phyloP scores from a whole-genome alignment of 2,329 filamentous ascomycete species.

The Arthrobotrys conoides region DNA sequence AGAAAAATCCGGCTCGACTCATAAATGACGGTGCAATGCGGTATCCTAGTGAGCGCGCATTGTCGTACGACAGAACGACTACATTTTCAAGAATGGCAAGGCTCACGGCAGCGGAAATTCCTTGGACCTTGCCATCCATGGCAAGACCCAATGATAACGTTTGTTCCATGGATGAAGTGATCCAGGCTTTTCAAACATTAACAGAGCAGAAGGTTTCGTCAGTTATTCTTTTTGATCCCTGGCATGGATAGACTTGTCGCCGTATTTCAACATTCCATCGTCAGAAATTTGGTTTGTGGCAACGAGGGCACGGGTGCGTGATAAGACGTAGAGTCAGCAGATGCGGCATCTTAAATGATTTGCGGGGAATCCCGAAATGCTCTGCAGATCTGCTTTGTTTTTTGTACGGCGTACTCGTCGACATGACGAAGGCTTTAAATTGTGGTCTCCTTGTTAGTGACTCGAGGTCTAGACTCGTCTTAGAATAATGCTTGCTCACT shows the following conservation, averaged over 20 bases:
- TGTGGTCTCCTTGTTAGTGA: too few species aligned
- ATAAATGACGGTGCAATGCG: not conserved
- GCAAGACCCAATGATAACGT: conserved; percentile 33
- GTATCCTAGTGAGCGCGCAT: not conserved
- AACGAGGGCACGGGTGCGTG: conserved; percentile 6
- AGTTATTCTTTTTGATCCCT: conserved; percentile 31
- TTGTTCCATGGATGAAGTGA: not conserved
- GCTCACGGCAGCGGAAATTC: conserved; percentile 65
- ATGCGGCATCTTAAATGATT: not conserved
- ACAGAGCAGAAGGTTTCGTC: conserved; percentile 31
- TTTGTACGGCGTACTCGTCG: too few species aligned
- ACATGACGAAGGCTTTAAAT: too few species aligned
- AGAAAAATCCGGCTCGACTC: not conserved
- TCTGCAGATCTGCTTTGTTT: too few species aligned
- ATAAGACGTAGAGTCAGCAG: conserved; percentile 25
- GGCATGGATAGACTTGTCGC: conserved; percentile 28
- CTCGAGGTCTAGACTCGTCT: too few species aligned
- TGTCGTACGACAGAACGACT: conserved; percentile 12
- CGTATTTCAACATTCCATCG: conserved; percentile 35
- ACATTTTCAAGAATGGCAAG: conserved; percentile 64
- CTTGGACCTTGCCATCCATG: conserved; percentile 59
- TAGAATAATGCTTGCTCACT: too few species aligned
- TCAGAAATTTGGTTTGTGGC: conserved; percentile 19
- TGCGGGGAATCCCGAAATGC: too few species aligned
- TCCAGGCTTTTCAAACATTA: conserved; percentile 31